These are phyloP conservation scores for Hypoxylon fragiforme DNA, from an alignment of 495 filamentous ascomycete species.

Conservation along the genomic window DNA sequence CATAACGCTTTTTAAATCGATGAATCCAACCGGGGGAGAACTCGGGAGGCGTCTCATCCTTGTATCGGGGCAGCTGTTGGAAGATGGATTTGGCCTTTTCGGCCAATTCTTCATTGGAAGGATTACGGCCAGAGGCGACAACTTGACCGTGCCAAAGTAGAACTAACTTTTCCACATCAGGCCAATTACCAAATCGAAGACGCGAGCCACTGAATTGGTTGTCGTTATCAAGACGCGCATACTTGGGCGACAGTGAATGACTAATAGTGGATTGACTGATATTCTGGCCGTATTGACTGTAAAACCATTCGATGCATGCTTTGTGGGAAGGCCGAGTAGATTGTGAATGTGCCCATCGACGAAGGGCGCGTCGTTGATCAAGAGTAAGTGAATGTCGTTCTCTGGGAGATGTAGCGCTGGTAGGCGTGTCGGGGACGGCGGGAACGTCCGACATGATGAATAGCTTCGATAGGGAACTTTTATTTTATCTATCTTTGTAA, in stretches of 20 bases:
- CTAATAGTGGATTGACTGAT: conserved; percentile 58
- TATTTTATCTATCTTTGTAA: background rate
- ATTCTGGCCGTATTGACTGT: conserved; percentile 52
- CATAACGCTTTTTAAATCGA: conserved; percentile 58
- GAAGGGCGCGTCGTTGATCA: conserved; percentile 56
- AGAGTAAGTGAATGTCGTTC: conserved; percentile 57
- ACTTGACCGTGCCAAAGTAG: conserved; percentile 55
- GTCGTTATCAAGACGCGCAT: conserved; percentile 56
- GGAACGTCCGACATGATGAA: conserved; percentile 36
- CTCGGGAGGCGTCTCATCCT: conserved; percentile 52
- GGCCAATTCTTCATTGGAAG: conserved; percentile 56
- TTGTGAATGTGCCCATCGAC: conserved; percentile 55
- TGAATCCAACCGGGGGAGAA: conserved; percentile 60
- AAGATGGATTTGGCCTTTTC: conserved; percentile 57
- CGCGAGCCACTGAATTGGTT: conserved; percentile 54
- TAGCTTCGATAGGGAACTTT: conserved; percentile 20
- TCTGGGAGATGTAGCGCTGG: conserved; percentile 32
- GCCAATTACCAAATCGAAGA: conserved; percentile 58
- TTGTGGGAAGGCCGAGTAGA: conserved; percentile 53
- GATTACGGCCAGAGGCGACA: conserved; percentile 48
- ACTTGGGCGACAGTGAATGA: conserved; percentile 56
- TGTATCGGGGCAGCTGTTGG: conserved; percentile 52
- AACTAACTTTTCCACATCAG: conserved; percentile 58
- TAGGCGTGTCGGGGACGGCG: conserved; percentile 28
- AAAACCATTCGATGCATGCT: conserved; percentile 59